Conservation (phyloP, 2,329 filamentous ascomycete genomes). For the Paracorniculantispora psalliotae region DNA sequence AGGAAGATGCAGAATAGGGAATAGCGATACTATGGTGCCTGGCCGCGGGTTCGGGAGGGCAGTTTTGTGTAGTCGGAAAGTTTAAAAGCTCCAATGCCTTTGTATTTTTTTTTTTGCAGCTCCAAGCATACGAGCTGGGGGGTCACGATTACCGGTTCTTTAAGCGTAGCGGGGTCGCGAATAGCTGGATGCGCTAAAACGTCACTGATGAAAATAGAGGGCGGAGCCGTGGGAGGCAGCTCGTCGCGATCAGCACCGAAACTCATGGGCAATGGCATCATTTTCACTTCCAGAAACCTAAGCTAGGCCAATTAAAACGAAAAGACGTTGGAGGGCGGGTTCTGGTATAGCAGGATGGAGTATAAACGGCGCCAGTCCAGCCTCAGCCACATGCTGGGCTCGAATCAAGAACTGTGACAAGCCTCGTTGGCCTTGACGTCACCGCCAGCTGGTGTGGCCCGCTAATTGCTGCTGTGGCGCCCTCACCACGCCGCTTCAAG, state of each 20-base stretch:
- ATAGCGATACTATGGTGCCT: neutral
- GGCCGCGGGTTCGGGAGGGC: neutral
- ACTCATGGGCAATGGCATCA: constrained; percentile 2
- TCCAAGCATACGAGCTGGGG: neutral
- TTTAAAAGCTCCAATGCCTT: neutral
- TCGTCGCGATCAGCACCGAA: neutral
- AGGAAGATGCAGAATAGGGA: neutral
- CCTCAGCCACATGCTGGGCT: neutral
- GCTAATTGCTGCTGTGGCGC: neutral
- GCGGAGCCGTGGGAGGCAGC: neutral
- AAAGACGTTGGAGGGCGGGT: neutral
- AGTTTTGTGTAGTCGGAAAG: neutral
- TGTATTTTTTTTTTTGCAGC: neutral
- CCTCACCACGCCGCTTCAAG: neutral
- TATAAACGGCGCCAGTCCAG: neutral
- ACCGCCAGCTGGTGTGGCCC: neutral
- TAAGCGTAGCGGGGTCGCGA: constrained; percentile 4
- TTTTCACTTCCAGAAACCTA: neutral
- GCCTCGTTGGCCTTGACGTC: neutral
- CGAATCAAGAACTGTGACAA: neutral
- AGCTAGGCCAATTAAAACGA: neutral
- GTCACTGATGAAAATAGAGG: constrained; percentile 2
- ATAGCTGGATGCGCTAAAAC: neutral
- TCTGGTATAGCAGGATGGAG: neutral
- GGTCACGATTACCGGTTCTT: neutral